Conservation (phyloP, 495 filamentous ascomycete genomes). For the Penicillium roqueforti region DNA sequence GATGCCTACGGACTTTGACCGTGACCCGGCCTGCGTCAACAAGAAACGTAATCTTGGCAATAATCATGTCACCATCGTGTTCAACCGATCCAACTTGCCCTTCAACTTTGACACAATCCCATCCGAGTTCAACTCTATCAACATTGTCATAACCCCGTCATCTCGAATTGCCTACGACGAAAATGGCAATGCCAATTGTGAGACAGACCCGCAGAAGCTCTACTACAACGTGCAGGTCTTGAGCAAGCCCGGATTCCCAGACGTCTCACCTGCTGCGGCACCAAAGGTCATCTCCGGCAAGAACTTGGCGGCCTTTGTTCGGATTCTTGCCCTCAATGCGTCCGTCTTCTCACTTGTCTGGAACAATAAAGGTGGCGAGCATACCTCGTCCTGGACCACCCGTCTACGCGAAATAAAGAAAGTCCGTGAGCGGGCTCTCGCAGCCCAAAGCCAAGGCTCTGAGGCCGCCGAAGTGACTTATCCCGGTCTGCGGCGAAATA, state of each 20-base stretch:
- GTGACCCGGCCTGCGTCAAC: conserved; percentile 67
- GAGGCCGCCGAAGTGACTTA: conserved; percentile 39
- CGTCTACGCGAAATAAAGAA: conserved; percentile 79
- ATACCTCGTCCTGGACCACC: conserved; percentile 85
- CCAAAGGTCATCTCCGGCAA: conserved; percentile 80
- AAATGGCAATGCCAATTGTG: conserved; percentile 17
- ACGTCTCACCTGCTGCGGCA: conserved; percentile 81
- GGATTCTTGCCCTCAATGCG: conserved; percentile 87
- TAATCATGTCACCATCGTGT: conserved; percentile 96
- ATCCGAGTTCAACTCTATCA: conserved; percentile 89
- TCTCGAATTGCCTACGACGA: conserved; percentile 48
- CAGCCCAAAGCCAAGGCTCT: conserved; percentile 27
- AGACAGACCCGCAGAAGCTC: conserved; percentile 39
- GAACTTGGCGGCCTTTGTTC: conserved; percentile 78
- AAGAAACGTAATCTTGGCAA: conserved; percentile 98
- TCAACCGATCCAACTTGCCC: conserved; percentile 84
- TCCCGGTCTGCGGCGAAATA: conserved; percentile 43
- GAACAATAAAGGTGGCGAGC: conserved; percentile 76
- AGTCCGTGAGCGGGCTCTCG: conserved; percentile 59
- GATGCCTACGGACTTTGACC: conserved; percentile 84
- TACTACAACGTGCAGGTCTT: conserved; percentile 85
- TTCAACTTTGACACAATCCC: conserved; percentile 91
- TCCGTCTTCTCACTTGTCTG: conserved; percentile 90
- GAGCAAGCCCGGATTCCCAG: conserved; percentile 77
- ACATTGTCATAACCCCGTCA: conserved; percentile 91